phyloP scores from a whole-genome alignment of 768 basidiomycete species.

The Holtermanniella nyarrowii region DNA sequence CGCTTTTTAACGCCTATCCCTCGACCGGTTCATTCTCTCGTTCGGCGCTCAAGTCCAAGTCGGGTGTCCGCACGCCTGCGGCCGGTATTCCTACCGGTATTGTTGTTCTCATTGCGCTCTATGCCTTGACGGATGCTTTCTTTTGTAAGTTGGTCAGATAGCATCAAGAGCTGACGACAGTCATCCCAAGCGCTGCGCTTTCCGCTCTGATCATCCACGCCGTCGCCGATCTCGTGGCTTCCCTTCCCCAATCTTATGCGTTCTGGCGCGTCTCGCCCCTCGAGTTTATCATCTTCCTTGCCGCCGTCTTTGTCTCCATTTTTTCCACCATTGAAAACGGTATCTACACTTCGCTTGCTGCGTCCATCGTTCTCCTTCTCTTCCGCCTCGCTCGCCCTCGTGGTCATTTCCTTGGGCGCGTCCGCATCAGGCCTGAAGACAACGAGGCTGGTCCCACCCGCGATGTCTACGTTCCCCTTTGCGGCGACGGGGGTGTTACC shows the following conservation, averaged over 20 bases:
- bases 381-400: slow-evolving; percentile 78
- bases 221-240: slow-evolving; percentile 64
- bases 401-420: slow-evolving; percentile 81
- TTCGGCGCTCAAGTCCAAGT: slow-evolving; percentile 91
- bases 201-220: slow-evolving; percentile 93
- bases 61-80: slow-evolving; percentile 89
- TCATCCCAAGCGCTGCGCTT: slow-evolving; percentile 48
- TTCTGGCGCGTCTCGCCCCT: slow-evolving; percentile 93
- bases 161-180: slow-evolving; percentile 49
- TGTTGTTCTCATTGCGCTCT: slow-evolving; percentile 84
- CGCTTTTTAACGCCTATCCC: slow-evolving; percentile 82
- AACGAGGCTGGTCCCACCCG: slow-evolving; percentile 43
- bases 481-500: slow-evolving; percentile 46
- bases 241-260: slow-evolving; percentile 66
- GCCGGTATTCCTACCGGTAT: slow-evolving; percentile 76
- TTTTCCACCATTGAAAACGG: slow-evolving; percentile 92
- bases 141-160: slow-evolving; percentile 49
- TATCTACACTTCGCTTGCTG: slow-evolving; percentile 54
- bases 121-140: slow-evolving; percentile 87
- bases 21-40: slow-evolving; percentile 98
- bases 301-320: slow-evolving; percentile 76
- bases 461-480: slow-evolving; percentile 75
- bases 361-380: slow-evolving; percentile 69
- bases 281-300: slow-evolving; percentile 80
- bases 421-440: slow-evolving; percentile 45